These are phyloP conservation scores for Cardiospermum halicacabum DNA, from an alignment of 345 rosid species.

Conservation along the genomic window DNA sequence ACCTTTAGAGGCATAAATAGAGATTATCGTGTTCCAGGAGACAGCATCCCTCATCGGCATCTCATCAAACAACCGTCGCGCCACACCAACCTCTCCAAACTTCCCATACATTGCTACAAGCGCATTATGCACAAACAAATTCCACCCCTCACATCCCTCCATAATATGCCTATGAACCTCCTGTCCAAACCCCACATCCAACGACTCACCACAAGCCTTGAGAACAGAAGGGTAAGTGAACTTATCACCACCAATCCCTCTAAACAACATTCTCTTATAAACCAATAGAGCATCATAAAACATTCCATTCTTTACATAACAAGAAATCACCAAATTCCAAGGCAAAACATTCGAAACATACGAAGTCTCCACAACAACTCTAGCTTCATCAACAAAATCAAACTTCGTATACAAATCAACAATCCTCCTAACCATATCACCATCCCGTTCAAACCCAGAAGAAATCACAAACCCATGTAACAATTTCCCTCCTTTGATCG, in stretches of 20 bases:
- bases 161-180: slow-evolving; percentile 49
- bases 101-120: slow-evolving; percentile 77
- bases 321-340: slow-evolving; percentile 69
- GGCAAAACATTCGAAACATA: slow-evolving; percentile 40
- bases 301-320: slow-evolving; percentile 39
- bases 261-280: slow-evolving; percentile 49
- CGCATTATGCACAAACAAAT: slow-evolving; percentile 66
- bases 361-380: slow-evolving; percentile 31
- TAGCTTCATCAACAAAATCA: slow-evolving; percentile 38
- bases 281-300: slow-evolving; percentile 39
- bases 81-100: slow-evolving; percentile 41
- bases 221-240: slow-evolving; percentile 79
- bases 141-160: slow-evolving; percentile 29
- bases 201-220: slow-evolving; percentile 66
- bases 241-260: slow-evolving; percentile 57
- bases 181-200: slow-evolving; percentile 48
- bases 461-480: slow-evolving; percentile 47
- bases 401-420: slow-evolving; percentile 52
- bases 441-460: slow-evolving; percentile 49
- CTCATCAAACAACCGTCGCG: slow-evolving; percentile 45
- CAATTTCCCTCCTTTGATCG: slow-evolving; percentile 40
- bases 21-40: slow-evolving; percentile 73
- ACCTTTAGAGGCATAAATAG: slow-evolving; percentile 55
- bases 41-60: slow-evolving; percentile 66
- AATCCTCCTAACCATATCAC: slow-evolving; percentile 56